Evolutionary conservation across 1,284 basidiomycete genomes (phyloP), one percentile per base, ranked within the genome.

Genomic region (Puccinia sorghi): DNA sequence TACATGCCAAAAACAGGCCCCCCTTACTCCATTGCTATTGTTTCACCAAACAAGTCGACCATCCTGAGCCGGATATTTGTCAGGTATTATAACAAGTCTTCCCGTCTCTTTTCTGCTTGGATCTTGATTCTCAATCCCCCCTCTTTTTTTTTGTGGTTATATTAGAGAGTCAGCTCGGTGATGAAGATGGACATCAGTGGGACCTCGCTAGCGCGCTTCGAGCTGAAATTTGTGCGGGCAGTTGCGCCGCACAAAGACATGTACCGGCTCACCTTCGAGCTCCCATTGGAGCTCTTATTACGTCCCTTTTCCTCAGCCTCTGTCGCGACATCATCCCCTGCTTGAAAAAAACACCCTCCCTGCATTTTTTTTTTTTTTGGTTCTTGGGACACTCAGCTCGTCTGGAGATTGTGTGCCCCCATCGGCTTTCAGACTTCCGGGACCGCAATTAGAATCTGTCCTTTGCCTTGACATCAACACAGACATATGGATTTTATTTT

Each of bases 201-300:
- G 17, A 87, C 89, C n/a, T 86, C 88, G 41, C 78, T 82, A 6
- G 84, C 85, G 1, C 85, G 84, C 5, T 86, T 86, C 80, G 72
- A 84, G 43, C 85, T 95, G 15, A 91, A 94, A 83, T 88, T 90
- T 81, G 96, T 99, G 46, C 89, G 97, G 69, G 91, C 91, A 15
- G 96, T 99, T 9, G 94, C 96, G 2, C 97, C 97, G 3, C 93
- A 90, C 86, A 99, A 99, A 86, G 92, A 96, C 83, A 99, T 99
- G 97, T 99, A 97, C 85, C 97, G 97, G 85, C 89, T 99, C 74
- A 91, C 91, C 83, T 99, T 99, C 87, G 87, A 91, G 66, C 88
- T 98, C 27, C 93, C 94, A 22, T 72, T 80, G 15, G 37, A 72
- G 8, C 43, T 72, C 20, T 72, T 72, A 17, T 41, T 72, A 7